Conservation (phyloP, 129 eudicot genomes). For the Pittosporum tobira region DNA sequence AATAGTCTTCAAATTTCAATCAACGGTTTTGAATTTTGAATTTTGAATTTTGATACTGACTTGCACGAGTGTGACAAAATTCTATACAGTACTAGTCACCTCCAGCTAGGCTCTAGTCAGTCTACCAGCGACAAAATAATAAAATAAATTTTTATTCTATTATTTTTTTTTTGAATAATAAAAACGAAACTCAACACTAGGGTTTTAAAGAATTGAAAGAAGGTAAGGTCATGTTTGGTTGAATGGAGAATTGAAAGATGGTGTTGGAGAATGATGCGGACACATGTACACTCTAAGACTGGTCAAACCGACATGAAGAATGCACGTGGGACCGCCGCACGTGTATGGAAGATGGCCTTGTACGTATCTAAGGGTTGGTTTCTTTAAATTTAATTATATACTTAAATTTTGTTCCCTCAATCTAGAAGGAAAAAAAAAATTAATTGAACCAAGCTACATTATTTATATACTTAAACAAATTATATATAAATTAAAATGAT, state of each 20-base stretch:
- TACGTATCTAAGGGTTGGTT: not conserved
- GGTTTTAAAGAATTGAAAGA: not conserved
- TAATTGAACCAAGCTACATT: conserved; percentile 4
- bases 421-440: conserved; percentile 13
- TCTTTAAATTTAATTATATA: not conserved
- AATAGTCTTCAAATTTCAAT: no score
- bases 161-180: no score
- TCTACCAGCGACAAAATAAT: not conserved
- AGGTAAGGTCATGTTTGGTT: conserved; percentile 6
- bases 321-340: conserved; percentile 47
- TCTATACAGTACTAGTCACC: no score
- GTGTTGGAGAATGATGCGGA: conserved; percentile 39
- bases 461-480: no score
- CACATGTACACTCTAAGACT: conserved; percentile 17
- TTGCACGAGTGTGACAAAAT: no score
- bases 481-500: not conserved
- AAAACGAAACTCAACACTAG: no score
- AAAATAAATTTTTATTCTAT: not conserved
- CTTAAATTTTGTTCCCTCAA: not conserved
- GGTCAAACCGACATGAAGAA: conserved; percentile 48
- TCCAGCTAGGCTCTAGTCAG: no score
- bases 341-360: conserved; percentile 19
- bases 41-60: no score
- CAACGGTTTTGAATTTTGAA: no score
- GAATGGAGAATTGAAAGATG: conserved; percentile 1